Evolutionary conservation across 495 filamentous ascomycete species (phyloP).

Genomic region (Collariella sp.): DNA sequence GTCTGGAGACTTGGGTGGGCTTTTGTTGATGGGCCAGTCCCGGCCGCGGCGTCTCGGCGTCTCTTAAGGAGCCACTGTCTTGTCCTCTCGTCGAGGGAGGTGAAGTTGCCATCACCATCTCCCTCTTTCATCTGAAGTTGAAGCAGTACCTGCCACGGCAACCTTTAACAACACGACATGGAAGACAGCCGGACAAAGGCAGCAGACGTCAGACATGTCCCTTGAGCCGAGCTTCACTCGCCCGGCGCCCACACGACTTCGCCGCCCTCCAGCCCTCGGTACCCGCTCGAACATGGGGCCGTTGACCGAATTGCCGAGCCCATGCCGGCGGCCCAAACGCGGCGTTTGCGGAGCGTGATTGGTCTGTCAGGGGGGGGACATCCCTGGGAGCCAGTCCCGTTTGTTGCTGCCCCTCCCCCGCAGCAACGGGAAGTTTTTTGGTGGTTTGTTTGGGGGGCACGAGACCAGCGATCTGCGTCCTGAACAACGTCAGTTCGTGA

Average conservation of each 20-base stretch:
- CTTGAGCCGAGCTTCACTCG: constrained; percentile 16
- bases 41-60: not conserved
- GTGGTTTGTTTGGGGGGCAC: too few relatives aligned
- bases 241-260: constrained; percentile 6
- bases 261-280: not conserved
- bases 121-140: too few relatives aligned
- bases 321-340: constrained; percentile 11
- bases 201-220: not conserved
- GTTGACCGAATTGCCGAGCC: constrained; percentile 27
- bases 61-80: not conserved
- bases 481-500: constrained; percentile 11
- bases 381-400: not conserved
- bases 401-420: constrained; percentile 14
- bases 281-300: not conserved
- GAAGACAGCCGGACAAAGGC: not conserved
- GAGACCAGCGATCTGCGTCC: constrained; percentile 20
- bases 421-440: constrained; percentile 3
- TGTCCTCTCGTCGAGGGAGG: not conserved
- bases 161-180: too few relatives aligned
- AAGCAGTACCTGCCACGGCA: too few relatives aligned
- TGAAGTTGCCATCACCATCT: too few relatives aligned
- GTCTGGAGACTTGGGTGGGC: not conserved
- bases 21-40: too few relatives aligned
- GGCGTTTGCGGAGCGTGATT: not conserved
- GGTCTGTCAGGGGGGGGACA: not conserved